phyloP scores from a whole-genome alignment of 495 filamentous ascomycete species.

The Clohesyomyces aquaticus region DNA sequence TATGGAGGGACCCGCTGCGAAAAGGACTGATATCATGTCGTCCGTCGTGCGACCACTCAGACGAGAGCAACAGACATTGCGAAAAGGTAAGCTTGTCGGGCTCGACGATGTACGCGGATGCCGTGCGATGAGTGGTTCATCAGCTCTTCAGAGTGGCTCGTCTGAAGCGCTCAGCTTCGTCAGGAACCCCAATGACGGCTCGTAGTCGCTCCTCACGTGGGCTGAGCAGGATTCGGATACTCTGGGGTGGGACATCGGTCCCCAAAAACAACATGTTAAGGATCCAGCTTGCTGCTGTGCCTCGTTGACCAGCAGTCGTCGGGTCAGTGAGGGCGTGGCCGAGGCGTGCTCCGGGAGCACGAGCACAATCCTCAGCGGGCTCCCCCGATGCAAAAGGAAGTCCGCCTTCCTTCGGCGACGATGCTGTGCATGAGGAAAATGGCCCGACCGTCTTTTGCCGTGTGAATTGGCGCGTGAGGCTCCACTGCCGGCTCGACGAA shows the following conservation, averaged over 20 bases:
- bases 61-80: background rate
- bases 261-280: constrained; percentile 1
- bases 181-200: constrained; percentile 3
- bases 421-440: background rate
- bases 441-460: background rate
- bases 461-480: background rate
- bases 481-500: background rate
- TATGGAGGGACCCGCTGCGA: background rate
- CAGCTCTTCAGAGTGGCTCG: background rate
- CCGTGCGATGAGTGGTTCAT: constrained; percentile 5
- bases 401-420: background rate
- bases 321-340: background rate
- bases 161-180: constrained; percentile 16
- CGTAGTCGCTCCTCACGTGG: constrained; percentile 7
- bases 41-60: background rate
- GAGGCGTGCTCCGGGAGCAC: background rate
- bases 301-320: background rate
- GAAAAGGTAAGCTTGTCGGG: constrained; percentile 11
- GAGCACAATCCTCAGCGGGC: constrained; percentile 7
- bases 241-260: background rate
- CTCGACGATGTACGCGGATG: constrained; percentile 5
- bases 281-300: constrained; percentile 7
- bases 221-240: background rate
- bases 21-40: background rate
- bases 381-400: constrained; percentile 10